phyloP scores from a whole-genome alignment of 768 basidiomycete genomes.

The Cyclocybe aegerita region DNA sequence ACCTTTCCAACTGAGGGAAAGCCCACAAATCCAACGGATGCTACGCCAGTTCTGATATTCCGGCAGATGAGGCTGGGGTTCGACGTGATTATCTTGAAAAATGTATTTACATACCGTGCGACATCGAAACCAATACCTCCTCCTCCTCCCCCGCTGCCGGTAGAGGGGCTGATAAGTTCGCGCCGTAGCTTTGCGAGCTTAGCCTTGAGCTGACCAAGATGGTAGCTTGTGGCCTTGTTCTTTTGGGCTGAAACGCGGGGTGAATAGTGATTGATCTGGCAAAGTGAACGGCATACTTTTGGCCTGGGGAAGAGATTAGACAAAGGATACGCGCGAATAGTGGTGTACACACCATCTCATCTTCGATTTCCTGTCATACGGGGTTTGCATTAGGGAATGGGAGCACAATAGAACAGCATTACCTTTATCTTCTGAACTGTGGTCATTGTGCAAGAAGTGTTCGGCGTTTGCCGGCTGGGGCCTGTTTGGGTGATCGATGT shows the following conservation, averaged over 20 bases:
- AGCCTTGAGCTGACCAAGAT: slow-evolving; percentile 95
- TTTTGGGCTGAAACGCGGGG: slow-evolving; percentile 69
- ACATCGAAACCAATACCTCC: slow-evolving; percentile 96
- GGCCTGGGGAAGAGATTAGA: slow-evolving; percentile 45
- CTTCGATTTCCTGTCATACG: slow-evolving; percentile 77
- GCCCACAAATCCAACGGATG: slow-evolving; percentile 91
- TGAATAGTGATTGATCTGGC: slow-evolving; percentile 4
- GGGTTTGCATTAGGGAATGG: slow-evolving; percentile 17
- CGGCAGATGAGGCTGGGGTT: neutral
- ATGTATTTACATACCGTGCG: slow-evolving; percentile 46
- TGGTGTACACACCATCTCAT: slow-evolving; percentile 80
- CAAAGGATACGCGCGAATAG: slow-evolving; percentile 8
- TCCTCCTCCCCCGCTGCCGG: slow-evolving; percentile 82
- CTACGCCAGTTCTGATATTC: slow-evolving; percentile 79
- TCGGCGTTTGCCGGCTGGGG: slow-evolving; percentile 38
- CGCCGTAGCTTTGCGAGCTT: slow-evolving; percentile 96
- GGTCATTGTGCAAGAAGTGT: slow-evolving; percentile 59
- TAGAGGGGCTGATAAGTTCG: slow-evolving; percentile 81
- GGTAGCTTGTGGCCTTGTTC: slow-evolving; percentile 95
- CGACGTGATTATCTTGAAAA: slow-evolving; percentile 1
- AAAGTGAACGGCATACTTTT: slow-evolving; percentile 58
- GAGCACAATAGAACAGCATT: slow-evolving; percentile 20
- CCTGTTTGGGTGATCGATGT: slow-evolving; percentile 14
- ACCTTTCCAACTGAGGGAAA: slow-evolving; percentile 97
- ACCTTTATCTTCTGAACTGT: slow-evolving; percentile 92